Evolutionary conservation across 2,329 filamentous ascomycete genomes (phyloP).

Genomic region (Blumeriella jaapii): DNA sequence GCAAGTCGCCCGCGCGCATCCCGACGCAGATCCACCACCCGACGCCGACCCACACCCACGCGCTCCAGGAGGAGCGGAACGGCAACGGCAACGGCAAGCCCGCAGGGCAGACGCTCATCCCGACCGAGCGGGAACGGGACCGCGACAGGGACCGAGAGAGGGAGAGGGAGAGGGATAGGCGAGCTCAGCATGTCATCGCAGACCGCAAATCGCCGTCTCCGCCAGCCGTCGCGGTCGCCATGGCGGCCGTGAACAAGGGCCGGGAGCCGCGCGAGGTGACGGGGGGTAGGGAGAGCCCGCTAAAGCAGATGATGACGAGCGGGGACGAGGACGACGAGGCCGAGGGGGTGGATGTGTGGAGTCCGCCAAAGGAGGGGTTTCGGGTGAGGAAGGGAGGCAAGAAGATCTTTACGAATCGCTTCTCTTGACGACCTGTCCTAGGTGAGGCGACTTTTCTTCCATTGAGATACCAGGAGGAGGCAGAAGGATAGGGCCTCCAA

Average conservation of each 20-base stretch:
- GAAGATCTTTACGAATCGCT: conserved; percentile 12
- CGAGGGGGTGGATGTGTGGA: conserved; percentile 1
- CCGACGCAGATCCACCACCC: no score
- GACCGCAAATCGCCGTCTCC: conserved; percentile 2
- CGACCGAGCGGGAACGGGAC: no score
- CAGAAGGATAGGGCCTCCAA: no score
- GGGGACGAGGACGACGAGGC: not conserved
- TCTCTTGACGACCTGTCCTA: conserved; percentile 6
- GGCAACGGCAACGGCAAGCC: no score
- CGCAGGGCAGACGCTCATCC: no score
- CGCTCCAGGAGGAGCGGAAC: no score
- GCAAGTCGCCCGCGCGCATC: no score
- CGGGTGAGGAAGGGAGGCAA: conserved; percentile 14
- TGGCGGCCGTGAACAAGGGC: not conserved
- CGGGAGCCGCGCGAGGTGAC: not conserved
- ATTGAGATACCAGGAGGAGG: no score
- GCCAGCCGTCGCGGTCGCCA: not conserved
- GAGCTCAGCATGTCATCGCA: not conserved
- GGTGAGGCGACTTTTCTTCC: no score
- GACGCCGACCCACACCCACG: no score
- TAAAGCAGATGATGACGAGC: conserved; percentile 2
- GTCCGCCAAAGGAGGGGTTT: conserved; percentile 5
- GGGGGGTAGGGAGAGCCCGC: conserved; percentile 1
- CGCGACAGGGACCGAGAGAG: not conserved
- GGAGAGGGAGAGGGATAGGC: not conserved